Percentiles rank a stretch among this genome's conserved stretches.
These are phyloP conservation scores for Nemania sp. DNA, from an alignment of 2,329 filamentous ascomycete species.

Conservation along the genomic window DNA sequence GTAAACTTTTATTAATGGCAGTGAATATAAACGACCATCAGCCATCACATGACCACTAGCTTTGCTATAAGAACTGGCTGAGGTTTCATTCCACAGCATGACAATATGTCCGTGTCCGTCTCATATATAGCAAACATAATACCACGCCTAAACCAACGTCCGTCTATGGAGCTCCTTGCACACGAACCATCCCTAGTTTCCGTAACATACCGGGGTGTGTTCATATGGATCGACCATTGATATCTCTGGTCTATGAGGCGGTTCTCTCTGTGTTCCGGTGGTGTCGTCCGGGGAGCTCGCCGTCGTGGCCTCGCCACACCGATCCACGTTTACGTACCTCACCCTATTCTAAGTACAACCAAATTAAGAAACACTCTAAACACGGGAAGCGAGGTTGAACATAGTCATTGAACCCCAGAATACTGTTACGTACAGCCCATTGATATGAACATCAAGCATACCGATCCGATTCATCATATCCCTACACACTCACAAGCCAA, in stretches of 20 bases:
- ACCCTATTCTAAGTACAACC: too few relatives aligned
- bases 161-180: neutral
- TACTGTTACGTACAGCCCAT: too few relatives aligned
- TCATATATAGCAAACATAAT: neutral
- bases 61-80: neutral
- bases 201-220: too few relatives aligned
- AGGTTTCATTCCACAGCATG: too few relatives aligned
- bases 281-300: too few relatives aligned
- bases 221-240: neutral
- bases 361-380: neutral
- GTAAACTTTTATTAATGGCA: constrained; percentile 54
- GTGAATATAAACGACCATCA: constrained; percentile 54
- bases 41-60: neutral
- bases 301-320: too few relatives aligned
- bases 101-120: neutral
- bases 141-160: neutral
- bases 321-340: too few relatives aligned
- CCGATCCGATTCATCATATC: neutral
- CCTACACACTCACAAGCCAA: neutral
- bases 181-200: neutral
- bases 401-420: neutral
- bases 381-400: neutral
- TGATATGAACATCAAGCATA: too few relatives aligned
- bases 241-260: too few relatives aligned
- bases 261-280: too few relatives aligned